These are phyloP conservation scores for Saccharomyces hybrid DNA, from an alignment of 1,139 yeast genomes.

Conservation along the genomic window DNA sequence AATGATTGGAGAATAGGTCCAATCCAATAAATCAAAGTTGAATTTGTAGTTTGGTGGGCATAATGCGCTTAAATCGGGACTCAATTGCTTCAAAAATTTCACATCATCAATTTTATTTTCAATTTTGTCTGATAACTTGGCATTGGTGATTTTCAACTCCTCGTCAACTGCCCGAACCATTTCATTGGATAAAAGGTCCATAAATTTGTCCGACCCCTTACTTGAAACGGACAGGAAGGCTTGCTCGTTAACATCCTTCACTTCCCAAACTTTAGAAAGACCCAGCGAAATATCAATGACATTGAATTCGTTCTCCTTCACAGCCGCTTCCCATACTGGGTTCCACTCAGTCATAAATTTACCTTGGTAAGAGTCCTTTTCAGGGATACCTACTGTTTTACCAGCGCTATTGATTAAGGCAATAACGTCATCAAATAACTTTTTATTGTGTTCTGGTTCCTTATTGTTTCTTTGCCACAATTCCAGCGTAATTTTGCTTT, in stretches of 20 bases:
- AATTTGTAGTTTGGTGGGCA: slow-evolving; percentile 47
- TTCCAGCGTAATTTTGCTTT: slow-evolving; percentile 39
- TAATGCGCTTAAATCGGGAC: slow-evolving; percentile 42
- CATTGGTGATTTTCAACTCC: slow-evolving; percentile 67
- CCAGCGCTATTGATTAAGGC: slow-evolving; percentile 41
- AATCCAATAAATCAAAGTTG: slow-evolving; percentile 72
- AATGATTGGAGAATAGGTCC: slow-evolving; percentile 90
- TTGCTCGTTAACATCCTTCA: slow-evolving; percentile 76
- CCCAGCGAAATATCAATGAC: slow-evolving; percentile 51
- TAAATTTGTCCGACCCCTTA: slow-evolving; percentile 68
- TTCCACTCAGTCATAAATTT: slow-evolving; percentile 77
- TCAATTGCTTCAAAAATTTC: slow-evolving; percentile 58
- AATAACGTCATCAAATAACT: slow-evolving; percentile 54
- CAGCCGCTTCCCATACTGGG: slow-evolving; percentile 43
- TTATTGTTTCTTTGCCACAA: slow-evolving; percentile 69
- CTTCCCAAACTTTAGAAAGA: slow-evolving; percentile 54
- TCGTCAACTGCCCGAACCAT: slow-evolving; percentile 86
- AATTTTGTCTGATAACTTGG: slow-evolving; percentile 63
- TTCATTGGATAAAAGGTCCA: slow-evolving; percentile 79
- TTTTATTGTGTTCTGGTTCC: slow-evolving; percentile 67
- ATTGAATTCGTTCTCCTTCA: slow-evolving; percentile 35
- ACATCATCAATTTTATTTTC: slow-evolving; percentile 76
- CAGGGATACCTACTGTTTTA: slow-evolving; percentile 48
- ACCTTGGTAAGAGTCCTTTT: slow-evolving; percentile 73
- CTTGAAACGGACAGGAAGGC: slow-evolving; percentile 61